Evolutionary conservation across 2,329 filamentous ascomycete species (phyloP).

Genomic region (Botrytis pseudocinerea): DNA sequence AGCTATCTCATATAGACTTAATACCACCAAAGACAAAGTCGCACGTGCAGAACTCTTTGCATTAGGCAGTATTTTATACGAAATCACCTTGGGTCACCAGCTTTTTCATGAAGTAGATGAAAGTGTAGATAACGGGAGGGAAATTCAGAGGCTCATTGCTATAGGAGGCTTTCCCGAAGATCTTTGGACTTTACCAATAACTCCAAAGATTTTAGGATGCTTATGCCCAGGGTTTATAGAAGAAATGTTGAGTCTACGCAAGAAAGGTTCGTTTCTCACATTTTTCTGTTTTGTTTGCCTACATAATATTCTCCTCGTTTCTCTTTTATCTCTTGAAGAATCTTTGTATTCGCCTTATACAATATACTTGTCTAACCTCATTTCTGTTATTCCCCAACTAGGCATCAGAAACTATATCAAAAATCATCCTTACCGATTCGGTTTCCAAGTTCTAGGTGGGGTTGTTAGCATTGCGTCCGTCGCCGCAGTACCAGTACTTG

Average conservation of each 20-base stretch:
- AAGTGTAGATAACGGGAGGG: not conserved
- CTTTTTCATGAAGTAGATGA: not conserved
- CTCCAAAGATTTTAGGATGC: not conserved
- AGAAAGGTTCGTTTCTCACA: slow-evolving; percentile 3
- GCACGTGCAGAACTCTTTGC: not conserved
- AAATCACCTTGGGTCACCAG: not conserved
- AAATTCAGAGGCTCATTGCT: not conserved
- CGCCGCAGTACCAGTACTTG: slow-evolving; percentile 7
- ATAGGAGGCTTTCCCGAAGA: slow-evolving; percentile 8
- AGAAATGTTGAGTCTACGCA: not conserved
- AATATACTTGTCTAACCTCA: not conserved
- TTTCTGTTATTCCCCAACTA: not conserved
- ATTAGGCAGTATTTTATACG: slow-evolving; percentile 13
- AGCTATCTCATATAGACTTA: not conserved
- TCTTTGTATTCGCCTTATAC: too few species aligned
- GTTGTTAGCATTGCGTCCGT: not conserved
- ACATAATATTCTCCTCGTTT: not conserved
- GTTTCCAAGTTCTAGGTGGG: not conserved
- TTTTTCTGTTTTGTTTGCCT: not conserved
- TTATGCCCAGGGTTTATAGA: not conserved
- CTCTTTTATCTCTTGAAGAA: not conserved
- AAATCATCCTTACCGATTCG: slow-evolving; percentile 9
- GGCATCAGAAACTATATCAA: not conserved
- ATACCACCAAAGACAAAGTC: not conserved
- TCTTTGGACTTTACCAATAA: not conserved